A percentile compares a stretch with the other conserved stretches of the same genome.
phyloP scores from a whole-genome alignment of 495 filamentous ascomycete genomes.

The Trichoderma virens region DNA sequence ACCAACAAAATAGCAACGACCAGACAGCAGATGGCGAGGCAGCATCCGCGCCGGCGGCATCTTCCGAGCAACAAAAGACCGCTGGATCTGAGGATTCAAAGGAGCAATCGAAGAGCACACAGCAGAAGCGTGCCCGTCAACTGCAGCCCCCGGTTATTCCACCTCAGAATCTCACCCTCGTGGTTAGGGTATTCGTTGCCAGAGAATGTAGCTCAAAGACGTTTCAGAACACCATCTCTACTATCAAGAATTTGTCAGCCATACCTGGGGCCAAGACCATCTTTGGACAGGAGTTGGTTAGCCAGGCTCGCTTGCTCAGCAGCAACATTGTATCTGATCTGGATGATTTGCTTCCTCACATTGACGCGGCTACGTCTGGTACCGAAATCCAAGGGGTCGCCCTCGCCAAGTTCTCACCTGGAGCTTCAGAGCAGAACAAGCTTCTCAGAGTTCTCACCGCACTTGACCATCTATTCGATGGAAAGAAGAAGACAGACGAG shows the following conservation, averaged over 20 bases:
- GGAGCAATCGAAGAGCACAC: slow-evolving; percentile 37
- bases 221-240: slow-evolving; percentile 91
- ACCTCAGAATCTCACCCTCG: slow-evolving; percentile 79
- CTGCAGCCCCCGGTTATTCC: slow-evolving; percentile 82
- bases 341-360: slow-evolving; percentile 78
- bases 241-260: slow-evolving; percentile 93
- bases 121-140: slow-evolving; percentile 60
- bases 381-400: slow-evolving; percentile 94
- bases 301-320: slow-evolving; percentile 75
- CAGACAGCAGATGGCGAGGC: slow-evolving; percentile 18
- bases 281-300: slow-evolving; percentile 84
- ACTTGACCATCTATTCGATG: slow-evolving; percentile 90
- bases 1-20: slow-evolving; percentile 17
- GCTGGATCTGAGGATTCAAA: slow-evolving; percentile 9
- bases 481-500: slow-evolving; percentile 51
- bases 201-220: slow-evolving; percentile 95
- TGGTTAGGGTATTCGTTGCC: slow-evolving; percentile 91
- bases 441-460: slow-evolving; percentile 88
- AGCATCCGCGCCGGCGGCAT: slow-evolving; percentile 14
- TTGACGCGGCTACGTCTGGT: slow-evolving; percentile 75
- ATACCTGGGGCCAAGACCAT: slow-evolving; percentile 84
- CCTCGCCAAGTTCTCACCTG: slow-evolving; percentile 89
- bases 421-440: slow-evolving; percentile 92
- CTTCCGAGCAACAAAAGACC: slow-evolving; percentile 16
- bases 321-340: slow-evolving; percentile 78